Evolutionary conservation across 331 rosid genomes (phyloP).

Genomic region (Acacia pycnantha): DNA sequence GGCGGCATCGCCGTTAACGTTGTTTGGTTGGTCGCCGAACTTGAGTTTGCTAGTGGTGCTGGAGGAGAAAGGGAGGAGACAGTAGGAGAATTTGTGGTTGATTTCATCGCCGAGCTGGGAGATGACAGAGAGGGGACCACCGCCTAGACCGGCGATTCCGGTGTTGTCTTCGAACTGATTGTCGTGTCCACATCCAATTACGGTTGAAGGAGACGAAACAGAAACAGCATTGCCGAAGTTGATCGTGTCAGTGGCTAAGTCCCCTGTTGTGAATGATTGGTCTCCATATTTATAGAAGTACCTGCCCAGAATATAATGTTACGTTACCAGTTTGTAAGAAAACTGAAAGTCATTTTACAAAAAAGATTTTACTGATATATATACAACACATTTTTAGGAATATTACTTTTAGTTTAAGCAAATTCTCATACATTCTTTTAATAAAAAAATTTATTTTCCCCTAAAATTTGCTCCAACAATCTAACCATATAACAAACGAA

Average conservation of each 20-base stretch:
- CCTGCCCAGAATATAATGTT: not conserved
- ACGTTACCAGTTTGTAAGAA: not conserved
- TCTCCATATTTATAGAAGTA: slow-evolving; percentile 29
- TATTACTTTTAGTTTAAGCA: too few relatives aligned
- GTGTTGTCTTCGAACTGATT: not conserved
- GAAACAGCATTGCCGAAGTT: not conserved
- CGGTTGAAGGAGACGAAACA: not conserved
- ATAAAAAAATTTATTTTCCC: too few relatives aligned
- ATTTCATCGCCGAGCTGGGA: slow-evolving; percentile 19
- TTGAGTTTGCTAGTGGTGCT: slow-evolving; percentile 13
- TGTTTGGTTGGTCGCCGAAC: not conserved
- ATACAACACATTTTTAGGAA: too few relatives aligned
- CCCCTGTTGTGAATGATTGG: slow-evolving; percentile 8
- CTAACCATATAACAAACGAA: too few relatives aligned
- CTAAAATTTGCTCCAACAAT: too few relatives aligned
- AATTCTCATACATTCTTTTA: too few relatives aligned
- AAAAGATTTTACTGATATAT: too few relatives aligned
- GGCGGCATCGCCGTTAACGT: too few relatives aligned
- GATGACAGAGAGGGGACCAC: slow-evolving; percentile 18
- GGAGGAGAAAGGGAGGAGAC: slow-evolving; percentile 11
- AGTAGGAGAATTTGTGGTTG: slow-evolving; percentile 22
- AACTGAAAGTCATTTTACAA: too few relatives aligned
- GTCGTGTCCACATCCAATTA: slow-evolving; percentile 31
- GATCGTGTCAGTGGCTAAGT: slow-evolving; percentile 19
- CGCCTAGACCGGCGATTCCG: slow-evolving; percentile 28